phyloP scores from a whole-genome alignment of 2,329 filamentous ascomycete genomes.

The Aspergillus versicolor region DNA sequence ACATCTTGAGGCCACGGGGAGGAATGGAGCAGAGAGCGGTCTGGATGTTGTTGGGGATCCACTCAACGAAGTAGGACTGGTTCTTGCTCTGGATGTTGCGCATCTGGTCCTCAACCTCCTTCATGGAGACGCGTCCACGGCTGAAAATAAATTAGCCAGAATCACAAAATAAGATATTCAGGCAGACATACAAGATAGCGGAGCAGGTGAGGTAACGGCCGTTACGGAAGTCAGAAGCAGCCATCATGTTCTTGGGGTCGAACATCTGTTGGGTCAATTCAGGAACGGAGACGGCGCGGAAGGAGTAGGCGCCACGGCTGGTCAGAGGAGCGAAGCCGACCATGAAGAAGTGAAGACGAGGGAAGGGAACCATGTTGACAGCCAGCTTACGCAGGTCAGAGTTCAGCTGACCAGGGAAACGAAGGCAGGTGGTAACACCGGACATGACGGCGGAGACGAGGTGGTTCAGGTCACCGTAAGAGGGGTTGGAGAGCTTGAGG shows the following conservation, averaged over 20 bases:
- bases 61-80: constrained; percentile 98
- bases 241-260: constrained; percentile 99
- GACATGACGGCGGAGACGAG: constrained; percentile 99
- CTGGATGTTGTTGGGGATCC: constrained; percentile 99
- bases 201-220: constrained; percentile 99
- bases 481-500: constrained; percentile 97
- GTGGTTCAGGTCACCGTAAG: constrained; percentile 99
- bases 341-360: constrained; percentile 99
- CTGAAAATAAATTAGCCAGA: constrained; percentile 38
- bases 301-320: constrained; percentile 85
- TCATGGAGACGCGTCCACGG: constrained; percentile 99
- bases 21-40: constrained; percentile 98
- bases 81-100: constrained; percentile 99
- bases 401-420: constrained; percentile 99
- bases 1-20: constrained; percentile 97
- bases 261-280: constrained; percentile 99
- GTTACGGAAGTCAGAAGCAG: constrained; percentile 99
- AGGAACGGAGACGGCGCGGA: constrained; percentile 95
- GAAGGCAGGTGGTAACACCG: constrained; percentile 95
- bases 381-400: constrained; percentile 99
- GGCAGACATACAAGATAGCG: constrained; percentile 75
- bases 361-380: constrained; percentile 99
- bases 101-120: constrained; percentile 99
- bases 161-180: background rate
- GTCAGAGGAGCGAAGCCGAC: constrained; percentile 98